These are phyloP conservation scores for Colletotrichum echinochloae DNA, from an alignment of 2,329 filamentous ascomycete species.

Conservation along the genomic window DNA sequence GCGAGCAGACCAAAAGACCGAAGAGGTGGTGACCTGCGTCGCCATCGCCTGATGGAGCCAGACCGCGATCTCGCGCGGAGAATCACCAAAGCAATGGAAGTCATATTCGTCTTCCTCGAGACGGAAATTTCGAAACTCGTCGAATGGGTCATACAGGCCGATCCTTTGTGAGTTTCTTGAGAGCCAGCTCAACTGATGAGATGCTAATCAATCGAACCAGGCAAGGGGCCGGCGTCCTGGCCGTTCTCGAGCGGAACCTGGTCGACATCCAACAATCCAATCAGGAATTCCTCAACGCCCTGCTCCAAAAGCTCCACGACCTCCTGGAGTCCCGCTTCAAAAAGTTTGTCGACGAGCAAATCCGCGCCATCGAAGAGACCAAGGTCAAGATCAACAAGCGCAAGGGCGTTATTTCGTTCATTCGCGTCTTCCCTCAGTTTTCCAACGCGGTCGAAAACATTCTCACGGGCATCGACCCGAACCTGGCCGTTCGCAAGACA, in stretches of 20 bases:
- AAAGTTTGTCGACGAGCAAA: slow-evolving; percentile 93
- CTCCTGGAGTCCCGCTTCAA: slow-evolving; percentile 81
- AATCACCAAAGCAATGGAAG: slow-evolving; percentile 89
- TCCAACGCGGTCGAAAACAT: slow-evolving; percentile 86
- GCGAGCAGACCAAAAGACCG: slow-evolving; percentile 75
- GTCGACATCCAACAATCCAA: slow-evolving; percentile 87
- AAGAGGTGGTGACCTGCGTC: slow-evolving; percentile 77
- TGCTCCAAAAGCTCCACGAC: slow-evolving; percentile 83
- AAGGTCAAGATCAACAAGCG: slow-evolving; percentile 99
- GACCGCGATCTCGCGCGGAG: slow-evolving; percentile 87
- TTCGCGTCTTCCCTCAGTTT: slow-evolving; percentile 92
- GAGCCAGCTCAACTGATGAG: background rate
- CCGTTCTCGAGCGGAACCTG: slow-evolving; percentile 82
- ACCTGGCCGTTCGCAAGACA: slow-evolving; percentile 75
- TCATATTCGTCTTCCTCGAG: slow-evolving; percentile 85
- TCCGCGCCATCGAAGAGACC: slow-evolving; percentile 95
- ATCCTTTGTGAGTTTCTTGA: slow-evolving; percentile 77
- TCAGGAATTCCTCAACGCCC: slow-evolving; percentile 87
- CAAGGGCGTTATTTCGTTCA: slow-evolving; percentile 95
- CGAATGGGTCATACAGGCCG: slow-evolving; percentile 83
- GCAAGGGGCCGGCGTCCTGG: slow-evolving; percentile 90
- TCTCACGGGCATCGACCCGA: slow-evolving; percentile 69
- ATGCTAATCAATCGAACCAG: slow-evolving; percentile 54
- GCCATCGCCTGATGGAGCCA: slow-evolving; percentile 85
- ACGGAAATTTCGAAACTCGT: slow-evolving; percentile 82